phyloP scores from a whole-genome alignment of 768 basidiomycete genomes.

The Phaeolepiota aurea region DNA sequence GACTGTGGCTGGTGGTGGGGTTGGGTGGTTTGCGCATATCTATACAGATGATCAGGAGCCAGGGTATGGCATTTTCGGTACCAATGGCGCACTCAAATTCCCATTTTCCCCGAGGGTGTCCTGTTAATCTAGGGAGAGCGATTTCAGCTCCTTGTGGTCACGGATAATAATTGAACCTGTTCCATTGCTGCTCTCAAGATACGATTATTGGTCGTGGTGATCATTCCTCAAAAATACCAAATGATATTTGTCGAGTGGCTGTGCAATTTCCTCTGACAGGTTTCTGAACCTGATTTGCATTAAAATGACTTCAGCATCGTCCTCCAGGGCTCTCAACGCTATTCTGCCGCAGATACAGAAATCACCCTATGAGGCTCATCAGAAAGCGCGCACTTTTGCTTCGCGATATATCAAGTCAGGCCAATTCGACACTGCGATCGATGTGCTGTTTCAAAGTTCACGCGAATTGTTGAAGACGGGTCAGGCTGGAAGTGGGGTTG shows the following conservation, averaged over 20 bases:
- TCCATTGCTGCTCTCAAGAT: no score
- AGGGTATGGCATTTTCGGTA: constrained; percentile 58
- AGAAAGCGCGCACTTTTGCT: constrained; percentile 93
- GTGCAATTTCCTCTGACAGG: no score
- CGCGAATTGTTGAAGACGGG: constrained; percentile 82
- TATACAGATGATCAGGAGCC: constrained; percentile 60
- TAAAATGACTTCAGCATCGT: constrained; percentile 27
- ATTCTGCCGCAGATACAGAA: constrained; percentile 65
- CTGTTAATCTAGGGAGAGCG: no score
- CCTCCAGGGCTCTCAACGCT: constrained; percentile 62
- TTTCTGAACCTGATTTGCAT: no score
- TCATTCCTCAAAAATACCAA: no score
- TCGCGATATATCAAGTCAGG: constrained; percentile 76
- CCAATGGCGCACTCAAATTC: constrained; percentile 46
- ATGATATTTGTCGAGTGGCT: no score
- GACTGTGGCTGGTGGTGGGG: constrained; percentile 44
- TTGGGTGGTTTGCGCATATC: constrained; percentile 81
- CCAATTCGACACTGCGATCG: constrained; percentile 81
- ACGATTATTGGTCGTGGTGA: no score
- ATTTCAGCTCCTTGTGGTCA: no score
- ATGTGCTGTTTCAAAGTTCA: constrained; percentile 87
- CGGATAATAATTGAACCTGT: no score
- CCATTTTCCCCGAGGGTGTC: constrained; percentile 53
- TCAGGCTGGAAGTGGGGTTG: constrained; percentile 85
- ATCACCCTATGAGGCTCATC: constrained; percentile 90